Base-by-base conservation (phyloP, 2,329 filamentous ascomycete genomes). In the Lachnellula subtilissima region DNA sequence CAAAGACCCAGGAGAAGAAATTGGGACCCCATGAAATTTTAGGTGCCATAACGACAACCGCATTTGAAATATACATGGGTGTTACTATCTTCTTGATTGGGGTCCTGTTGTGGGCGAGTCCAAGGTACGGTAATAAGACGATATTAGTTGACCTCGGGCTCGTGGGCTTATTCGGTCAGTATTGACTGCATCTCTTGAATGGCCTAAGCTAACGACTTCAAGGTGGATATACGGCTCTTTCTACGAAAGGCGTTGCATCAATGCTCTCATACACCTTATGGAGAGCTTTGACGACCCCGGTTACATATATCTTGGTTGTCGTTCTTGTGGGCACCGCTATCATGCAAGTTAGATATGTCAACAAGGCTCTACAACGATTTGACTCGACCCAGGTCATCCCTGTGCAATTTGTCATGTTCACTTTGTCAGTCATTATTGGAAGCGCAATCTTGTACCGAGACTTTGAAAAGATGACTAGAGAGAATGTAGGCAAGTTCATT, bases 311-410 rank as follows among this genome's bases (percentile, higher is more conserved):
- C 1, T 81, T 99, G n/a, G 72, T 94, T 8, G 76, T 88, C 50
- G 80, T 97, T 49, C 80, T 99, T 25, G 78, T 94, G 17, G 81
- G 77, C 47, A 97, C 93, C 1, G 94, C 94, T 6, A 78, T 99
- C 57, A 91, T 97, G 88, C 94, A 99, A 74, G 93, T 99, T 65
- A 93, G 91, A 69, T 99, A 97, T 70, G 83, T 99, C 70, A 99
- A 97, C 75, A 89, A 84, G 51, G 86, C 87, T 1, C 78, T 99
- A 52, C 92, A 97, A 70, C 85, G 89, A 48, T 99, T 97, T 75
- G 91, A 97, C 72, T 96, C 94, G 6, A 99, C 94, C 0, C 91
- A 97, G 71, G 94, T 99, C 64, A 99, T 99, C 61, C 94, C 94
- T 0, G 94, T 94, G 14, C 94, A 99, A 68, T 99, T 99, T 66